phyloP scores from a whole-genome alignment of 2,329 filamentous ascomycete genomes.

The Cercospora zeina region DNA sequence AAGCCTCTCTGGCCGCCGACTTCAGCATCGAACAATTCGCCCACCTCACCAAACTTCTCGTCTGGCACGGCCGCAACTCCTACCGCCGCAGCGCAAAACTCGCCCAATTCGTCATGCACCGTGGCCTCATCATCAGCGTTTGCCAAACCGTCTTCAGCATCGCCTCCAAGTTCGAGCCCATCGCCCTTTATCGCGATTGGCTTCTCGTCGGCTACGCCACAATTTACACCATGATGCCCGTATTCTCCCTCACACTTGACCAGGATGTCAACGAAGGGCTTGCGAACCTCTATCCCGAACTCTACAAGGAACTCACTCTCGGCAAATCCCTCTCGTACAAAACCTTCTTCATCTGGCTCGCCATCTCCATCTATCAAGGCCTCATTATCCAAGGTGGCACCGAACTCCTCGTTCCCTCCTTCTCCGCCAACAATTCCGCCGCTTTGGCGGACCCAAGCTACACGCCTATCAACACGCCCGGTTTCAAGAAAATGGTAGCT shows the following conservation, averaged over 20 bases:
- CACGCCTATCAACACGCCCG: constrained; percentile 26
- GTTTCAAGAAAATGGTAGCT: constrained; percentile 67
- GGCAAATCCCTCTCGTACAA: constrained; percentile 85
- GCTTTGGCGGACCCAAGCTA: constrained; percentile 22
- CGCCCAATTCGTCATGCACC: constrained; percentile 96
- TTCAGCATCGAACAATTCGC: constrained; percentile 96
- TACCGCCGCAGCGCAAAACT: constrained; percentile 96
- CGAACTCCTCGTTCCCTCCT: constrained; percentile 79
- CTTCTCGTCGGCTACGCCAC: constrained; percentile 95
- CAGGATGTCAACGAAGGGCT: constrained; percentile 92
- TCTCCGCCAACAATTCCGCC: constrained; percentile 40
- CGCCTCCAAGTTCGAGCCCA: constrained; percentile 85
- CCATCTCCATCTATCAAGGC: constrained; percentile 93
- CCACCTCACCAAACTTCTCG: constrained; percentile 92
- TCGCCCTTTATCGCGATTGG: constrained; percentile 95
- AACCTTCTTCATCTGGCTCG: constrained; percentile 95
- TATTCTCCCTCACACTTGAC: constrained; percentile 91
- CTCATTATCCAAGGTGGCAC: constrained; percentile 92
- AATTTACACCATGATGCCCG: constrained; percentile 88
- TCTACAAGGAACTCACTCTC: constrained; percentile 95
- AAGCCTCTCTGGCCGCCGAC: constrained; percentile 91
- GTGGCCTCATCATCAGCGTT: constrained; percentile 89
- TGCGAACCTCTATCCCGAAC: constrained; percentile 91
- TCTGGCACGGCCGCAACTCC: constrained; percentile 97
- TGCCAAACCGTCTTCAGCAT: constrained; percentile 98